Percentiles rank a stretch among this genome's conserved stretches.
phyloP scores from a whole-genome alignment of 2,329 filamentous ascomycete genomes.

The Trichoderma breve region DNA sequence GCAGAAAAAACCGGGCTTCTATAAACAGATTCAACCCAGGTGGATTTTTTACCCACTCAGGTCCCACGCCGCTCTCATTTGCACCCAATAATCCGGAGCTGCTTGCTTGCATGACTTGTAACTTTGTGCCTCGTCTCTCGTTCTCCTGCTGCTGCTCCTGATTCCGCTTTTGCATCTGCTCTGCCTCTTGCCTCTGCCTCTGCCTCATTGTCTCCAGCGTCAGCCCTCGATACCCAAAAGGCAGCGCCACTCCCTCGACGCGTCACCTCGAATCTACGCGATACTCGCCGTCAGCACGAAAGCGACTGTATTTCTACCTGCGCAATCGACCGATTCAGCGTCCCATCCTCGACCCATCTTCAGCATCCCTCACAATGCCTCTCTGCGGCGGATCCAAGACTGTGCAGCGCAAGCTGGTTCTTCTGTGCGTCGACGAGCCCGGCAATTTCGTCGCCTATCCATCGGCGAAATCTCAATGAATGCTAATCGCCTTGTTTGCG shows the following conservation, averaged over 20 bases:
- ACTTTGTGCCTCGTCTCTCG: background rate
- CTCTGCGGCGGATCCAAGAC: slow-evolving; percentile 74
- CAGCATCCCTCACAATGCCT: slow-evolving; percentile 23
- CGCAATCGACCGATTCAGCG: background rate
- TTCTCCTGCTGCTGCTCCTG: slow-evolving; percentile 2
- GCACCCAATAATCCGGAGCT: slow-evolving; percentile 11
- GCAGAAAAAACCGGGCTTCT: background rate
- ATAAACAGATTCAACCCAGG: slow-evolving; percentile 7
- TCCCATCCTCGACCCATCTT: background rate
- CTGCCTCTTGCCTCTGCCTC: background rate
- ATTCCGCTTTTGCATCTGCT: background rate
- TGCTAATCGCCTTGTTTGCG: slow-evolving; percentile 1
- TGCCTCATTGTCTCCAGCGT: background rate
- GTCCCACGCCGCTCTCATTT: slow-evolving; percentile 11
- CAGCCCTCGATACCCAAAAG: background rate
- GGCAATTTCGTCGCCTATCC: background rate
- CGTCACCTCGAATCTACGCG: background rate
- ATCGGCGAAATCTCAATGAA: background rate
- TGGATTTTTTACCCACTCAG: slow-evolving; percentile 7
- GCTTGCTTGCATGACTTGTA: background rate
- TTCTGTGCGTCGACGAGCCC: slow-evolving; percentile 59
- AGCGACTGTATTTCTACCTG: background rate
- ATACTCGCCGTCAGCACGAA: background rate
- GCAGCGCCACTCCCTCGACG: slow-evolving; percentile 1
- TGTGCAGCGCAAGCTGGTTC: slow-evolving; percentile 92